These are phyloP conservation scores for Pyrenochaeta sp. DNA, from an alignment of 2,329 filamentous ascomycete species.

Conservation along the genomic window DNA sequence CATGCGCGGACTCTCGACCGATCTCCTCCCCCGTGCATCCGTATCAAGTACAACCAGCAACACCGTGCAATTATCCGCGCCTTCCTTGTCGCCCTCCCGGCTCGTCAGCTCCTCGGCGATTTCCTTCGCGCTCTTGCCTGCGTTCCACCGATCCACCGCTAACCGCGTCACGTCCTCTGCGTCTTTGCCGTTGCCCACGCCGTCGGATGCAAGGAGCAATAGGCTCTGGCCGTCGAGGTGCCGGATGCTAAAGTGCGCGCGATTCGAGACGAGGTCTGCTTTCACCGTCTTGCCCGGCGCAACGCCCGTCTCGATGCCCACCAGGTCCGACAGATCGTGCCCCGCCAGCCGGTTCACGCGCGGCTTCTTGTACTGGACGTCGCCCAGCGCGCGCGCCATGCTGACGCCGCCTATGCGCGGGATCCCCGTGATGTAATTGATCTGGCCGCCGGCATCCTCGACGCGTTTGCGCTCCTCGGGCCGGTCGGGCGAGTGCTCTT, in stretches of 20 bases:
- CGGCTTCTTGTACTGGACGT: slow-evolving; percentile 31
- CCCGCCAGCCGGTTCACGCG: slow-evolving; percentile 32
- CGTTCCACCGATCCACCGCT: slow-evolving; percentile 21
- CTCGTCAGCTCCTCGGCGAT: slow-evolving; percentile 26
- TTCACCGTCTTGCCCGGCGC: slow-evolving; percentile 28
- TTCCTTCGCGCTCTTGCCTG: slow-evolving; percentile 19
- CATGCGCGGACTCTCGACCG: slow-evolving; percentile 12
- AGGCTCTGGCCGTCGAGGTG: slow-evolving; percentile 24
- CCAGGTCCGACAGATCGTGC: slow-evolving; percentile 31
- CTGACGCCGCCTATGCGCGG: slow-evolving; percentile 31
- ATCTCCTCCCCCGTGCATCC: slow-evolving; percentile 14
- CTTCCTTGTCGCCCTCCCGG: slow-evolving; percentile 17
- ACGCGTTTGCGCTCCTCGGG: slow-evolving; percentile 28
- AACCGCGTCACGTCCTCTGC: slow-evolving; percentile 25
- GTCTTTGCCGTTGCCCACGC: slow-evolving; percentile 26
- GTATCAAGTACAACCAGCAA: slow-evolving; percentile 26
- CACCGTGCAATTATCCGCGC: slow-evolving; percentile 33
- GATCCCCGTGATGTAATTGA: slow-evolving; percentile 30
- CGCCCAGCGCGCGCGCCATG: slow-evolving; percentile 34
- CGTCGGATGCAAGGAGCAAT: slow-evolving; percentile 30
- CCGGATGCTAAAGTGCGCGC: slow-evolving; percentile 28
- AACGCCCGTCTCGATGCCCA: slow-evolving; percentile 31
- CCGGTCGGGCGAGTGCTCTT: slow-evolving; percentile 26
- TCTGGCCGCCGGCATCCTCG: slow-evolving; percentile 30
- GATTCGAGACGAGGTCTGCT: slow-evolving; percentile 29